Percentiles rank a stretch among this genome's conserved stretches.
Evolutionary conservation across 257 asterid genomes (phyloP).

Genomic region (Lycium barbarum): DNA sequence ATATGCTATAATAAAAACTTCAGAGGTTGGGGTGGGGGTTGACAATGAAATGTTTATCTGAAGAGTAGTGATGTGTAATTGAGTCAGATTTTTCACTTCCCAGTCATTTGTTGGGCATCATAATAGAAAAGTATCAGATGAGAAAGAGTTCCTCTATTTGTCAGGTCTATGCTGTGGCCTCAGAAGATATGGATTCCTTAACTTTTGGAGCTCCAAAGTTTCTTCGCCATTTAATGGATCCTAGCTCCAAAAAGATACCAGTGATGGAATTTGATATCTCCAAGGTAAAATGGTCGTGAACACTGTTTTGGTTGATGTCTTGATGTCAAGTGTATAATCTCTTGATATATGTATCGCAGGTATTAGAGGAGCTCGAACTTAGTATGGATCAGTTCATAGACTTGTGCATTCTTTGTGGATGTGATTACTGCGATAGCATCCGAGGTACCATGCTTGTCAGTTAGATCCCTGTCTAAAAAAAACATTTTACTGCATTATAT

Average conservation of each 20-base stretch:
- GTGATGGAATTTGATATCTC: slow-evolving; percentile 97
- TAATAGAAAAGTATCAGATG: background rate
- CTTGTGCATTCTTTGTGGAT: slow-evolving; percentile 95
- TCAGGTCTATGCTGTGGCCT: slow-evolving; percentile 97
- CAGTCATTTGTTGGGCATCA: background rate
- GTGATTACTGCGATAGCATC: slow-evolving; percentile 97
- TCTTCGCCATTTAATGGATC: slow-evolving; percentile 99
- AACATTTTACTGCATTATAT: background rate
- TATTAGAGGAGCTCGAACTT: slow-evolving; percentile 83
- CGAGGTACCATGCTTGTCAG: slow-evolving; percentile 59
- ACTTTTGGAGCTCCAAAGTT: slow-evolving; percentile 95
- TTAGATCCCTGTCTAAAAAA: slow-evolving; percentile 23
- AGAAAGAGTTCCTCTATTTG: slow-evolving; percentile 33
- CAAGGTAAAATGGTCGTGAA: slow-evolving; percentile 59
- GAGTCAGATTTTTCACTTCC: slow-evolving; percentile 24
- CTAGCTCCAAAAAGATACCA: slow-evolving; percentile 96
- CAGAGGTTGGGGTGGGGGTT: background rate
- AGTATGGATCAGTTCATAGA: slow-evolving; percentile 98
- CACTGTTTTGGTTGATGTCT: slow-evolving; percentile 22
- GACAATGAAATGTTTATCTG: background rate
- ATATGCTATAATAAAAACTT: background rate
- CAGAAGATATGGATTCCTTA: slow-evolving; percentile 99
- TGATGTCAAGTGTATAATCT: slow-evolving; percentile 27
- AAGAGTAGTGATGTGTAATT: background rate
- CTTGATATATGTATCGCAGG: slow-evolving; percentile 53